These are phyloP conservation scores for Exophiala phaeomuriformis DNA, from an alignment of 2,329 filamentous ascomycete species.

Conservation along the genomic window DNA sequence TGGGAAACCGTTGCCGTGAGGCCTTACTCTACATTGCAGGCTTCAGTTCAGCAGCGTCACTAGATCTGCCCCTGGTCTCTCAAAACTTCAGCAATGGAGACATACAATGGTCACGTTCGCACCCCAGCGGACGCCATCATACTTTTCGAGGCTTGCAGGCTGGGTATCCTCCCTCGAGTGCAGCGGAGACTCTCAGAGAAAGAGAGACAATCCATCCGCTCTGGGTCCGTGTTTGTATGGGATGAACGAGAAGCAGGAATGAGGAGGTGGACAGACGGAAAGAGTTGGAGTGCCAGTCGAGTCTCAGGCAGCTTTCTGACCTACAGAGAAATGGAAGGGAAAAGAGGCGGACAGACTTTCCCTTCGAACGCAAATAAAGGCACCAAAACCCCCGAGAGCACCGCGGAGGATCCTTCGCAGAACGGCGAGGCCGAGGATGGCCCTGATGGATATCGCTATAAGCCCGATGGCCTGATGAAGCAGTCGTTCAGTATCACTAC, in stretches of 20 bases:
- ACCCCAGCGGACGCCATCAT: slow-evolving; percentile 96
- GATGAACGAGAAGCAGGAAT: slow-evolving; percentile 97
- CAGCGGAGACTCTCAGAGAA: slow-evolving; percentile 92
- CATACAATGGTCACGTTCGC: slow-evolving; percentile 88
- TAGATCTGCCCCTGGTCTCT: not conserved
- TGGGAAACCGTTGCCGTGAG: too few relatives aligned
- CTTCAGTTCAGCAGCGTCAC: not conserved
- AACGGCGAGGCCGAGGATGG: slow-evolving; percentile 61
- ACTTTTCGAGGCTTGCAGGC: slow-evolving; percentile 91
- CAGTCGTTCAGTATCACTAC: slow-evolving; percentile 99
- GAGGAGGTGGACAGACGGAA: slow-evolving; percentile 96
- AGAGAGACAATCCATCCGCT: slow-evolving; percentile 90
- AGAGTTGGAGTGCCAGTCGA: slow-evolving; percentile 96
- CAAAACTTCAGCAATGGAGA: slow-evolving; percentile 65
- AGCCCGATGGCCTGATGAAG: slow-evolving; percentile 96
- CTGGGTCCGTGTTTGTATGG: slow-evolving; percentile 99
- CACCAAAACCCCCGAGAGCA: slow-evolving; percentile 76
- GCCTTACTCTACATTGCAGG: not conserved
- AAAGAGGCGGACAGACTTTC: slow-evolving; percentile 71
- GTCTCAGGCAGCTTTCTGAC: slow-evolving; percentile 97
- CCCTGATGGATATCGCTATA: slow-evolving; percentile 87
- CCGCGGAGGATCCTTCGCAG: slow-evolving; percentile 69
- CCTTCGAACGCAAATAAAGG: slow-evolving; percentile 48
- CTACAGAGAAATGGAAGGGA: slow-evolving; percentile 98
- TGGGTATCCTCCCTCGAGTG: slow-evolving; percentile 82